Evolutionary conservation across 2,329 filamentous ascomycete species (phyloP).

Genomic region (Beauveria caledonica): DNA sequence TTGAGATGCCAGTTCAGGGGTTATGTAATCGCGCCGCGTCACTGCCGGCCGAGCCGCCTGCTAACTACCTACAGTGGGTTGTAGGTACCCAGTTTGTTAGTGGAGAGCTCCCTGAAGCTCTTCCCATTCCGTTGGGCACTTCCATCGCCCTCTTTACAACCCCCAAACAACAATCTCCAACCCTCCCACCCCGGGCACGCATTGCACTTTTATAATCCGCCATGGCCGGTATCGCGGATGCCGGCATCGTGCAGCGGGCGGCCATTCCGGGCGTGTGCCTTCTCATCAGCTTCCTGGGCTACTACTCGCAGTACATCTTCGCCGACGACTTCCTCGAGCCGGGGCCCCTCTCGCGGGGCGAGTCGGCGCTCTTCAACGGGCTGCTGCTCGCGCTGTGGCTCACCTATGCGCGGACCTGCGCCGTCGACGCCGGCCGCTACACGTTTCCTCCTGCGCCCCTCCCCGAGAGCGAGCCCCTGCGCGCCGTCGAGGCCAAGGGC

Average conservation of each 20-base stretch:
- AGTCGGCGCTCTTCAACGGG: conserved; percentile 58
- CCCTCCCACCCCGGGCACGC: not conserved
- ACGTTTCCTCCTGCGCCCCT: conserved; percentile 24
- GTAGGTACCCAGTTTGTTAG: not conserved
- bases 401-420: conserved; percentile 57
- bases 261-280: conserved; percentile 61
- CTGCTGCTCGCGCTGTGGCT: conserved; percentile 57
- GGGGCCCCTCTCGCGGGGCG: conserved; percentile 47
- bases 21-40: conserved; percentile 10
- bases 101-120: not conserved
- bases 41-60: not conserved
- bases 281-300: conserved; percentile 62
- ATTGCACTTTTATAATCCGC: not conserved
- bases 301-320: conserved; percentile 66
- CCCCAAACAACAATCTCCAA: not conserved
- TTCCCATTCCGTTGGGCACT: not conserved
- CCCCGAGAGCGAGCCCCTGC: conserved; percentile 17
- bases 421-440: conserved; percentile 50
- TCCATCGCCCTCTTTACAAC: not conserved
- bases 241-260: conserved; percentile 41
- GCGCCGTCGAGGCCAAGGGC: conserved; percentile 25
- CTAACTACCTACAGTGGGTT: not conserved
- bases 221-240: conserved; percentile 36
- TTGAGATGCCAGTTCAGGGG: not conserved
- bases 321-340: conserved; percentile 48